phyloP scores from a whole-genome alignment of 2,329 filamentous ascomycete genomes.

The Hymenoscyphus salicellus region DNA sequence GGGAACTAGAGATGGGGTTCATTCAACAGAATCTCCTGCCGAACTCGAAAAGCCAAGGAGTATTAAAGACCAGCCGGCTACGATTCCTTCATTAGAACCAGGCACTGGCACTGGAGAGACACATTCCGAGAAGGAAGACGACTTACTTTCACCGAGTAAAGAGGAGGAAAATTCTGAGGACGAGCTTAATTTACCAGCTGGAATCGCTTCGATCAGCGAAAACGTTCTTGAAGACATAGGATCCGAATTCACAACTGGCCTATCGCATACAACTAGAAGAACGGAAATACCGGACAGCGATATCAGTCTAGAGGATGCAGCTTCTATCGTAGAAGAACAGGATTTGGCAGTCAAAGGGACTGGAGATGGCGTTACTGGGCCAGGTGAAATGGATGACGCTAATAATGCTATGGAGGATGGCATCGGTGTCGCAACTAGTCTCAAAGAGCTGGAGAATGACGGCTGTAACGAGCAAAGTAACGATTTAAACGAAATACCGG shows the following conservation, averaged over 20 bases:
- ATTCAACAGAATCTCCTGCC: not conserved
- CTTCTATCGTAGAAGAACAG: not conserved
- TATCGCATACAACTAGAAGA: not conserved
- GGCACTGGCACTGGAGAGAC: not conserved
- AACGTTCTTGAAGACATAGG: not conserved
- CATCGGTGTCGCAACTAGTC: not conserved
- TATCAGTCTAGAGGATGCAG: not conserved
- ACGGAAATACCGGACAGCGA: slow-evolving; percentile 1
- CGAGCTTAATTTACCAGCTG: not conserved
- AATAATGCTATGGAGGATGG: not conserved
- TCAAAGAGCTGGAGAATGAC: not conserved
- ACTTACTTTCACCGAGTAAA: not conserved
- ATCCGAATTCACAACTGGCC: not conserved
- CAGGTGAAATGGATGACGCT: not conserved
- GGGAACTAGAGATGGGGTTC: not conserved
- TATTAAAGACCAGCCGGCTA: not conserved
- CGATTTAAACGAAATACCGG: not conserved
- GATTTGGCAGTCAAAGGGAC: not conserved
- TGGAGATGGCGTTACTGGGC: not conserved
- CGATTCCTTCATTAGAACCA: not conserved
- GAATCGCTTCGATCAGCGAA: not conserved
- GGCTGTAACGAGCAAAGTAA: not conserved
- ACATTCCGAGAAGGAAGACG: not conserved
- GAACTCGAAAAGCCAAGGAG: not conserved
- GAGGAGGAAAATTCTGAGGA: not conserved